Percentiles rank a stretch among this genome's conserved stretches.
phyloP scores from a whole-genome alignment of 495 filamentous ascomycete species.

The Evansstolkia leycettana region DNA sequence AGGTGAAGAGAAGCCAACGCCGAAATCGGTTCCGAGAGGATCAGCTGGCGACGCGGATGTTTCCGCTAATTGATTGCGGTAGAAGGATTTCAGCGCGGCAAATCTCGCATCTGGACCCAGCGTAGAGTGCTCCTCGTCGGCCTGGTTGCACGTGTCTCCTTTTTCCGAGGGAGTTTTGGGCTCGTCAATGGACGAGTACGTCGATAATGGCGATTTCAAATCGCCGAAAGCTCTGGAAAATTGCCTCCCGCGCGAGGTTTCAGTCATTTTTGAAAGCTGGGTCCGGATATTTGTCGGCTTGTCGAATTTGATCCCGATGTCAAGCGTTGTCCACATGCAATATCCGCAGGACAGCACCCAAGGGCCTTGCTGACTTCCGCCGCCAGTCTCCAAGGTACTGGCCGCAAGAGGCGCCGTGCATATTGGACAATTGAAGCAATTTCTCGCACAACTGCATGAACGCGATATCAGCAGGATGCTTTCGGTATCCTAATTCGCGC shows the following conservation, averaged over 20 bases:
- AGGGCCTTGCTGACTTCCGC: conserved; percentile 40
- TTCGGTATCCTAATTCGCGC: no score
- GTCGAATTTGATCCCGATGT: conserved; percentile 83
- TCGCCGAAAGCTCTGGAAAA: conserved; percentile 23
- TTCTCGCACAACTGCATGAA: conserved; percentile 87
- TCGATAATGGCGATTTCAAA: conserved; percentile 29
- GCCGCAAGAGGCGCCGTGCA: conserved; percentile 75
- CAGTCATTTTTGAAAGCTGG: conserved; percentile 50
- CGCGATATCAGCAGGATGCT: conserved; percentile 9
- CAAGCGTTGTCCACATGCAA: conserved; percentile 82
- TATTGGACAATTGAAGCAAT: conserved; percentile 87
- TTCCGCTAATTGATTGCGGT: conserved; percentile 55
- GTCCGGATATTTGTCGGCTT: conserved; percentile 71
- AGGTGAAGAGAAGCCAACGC: conserved; percentile 64
- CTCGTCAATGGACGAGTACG: conserved; percentile 24
- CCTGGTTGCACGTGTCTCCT: conserved; percentile 16
- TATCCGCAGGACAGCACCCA: conserved; percentile 78
- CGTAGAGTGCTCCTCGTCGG: conserved; percentile 11
- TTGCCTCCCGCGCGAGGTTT: conserved; percentile 18
- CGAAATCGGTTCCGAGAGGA: conserved; percentile 32
- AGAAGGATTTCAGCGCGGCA: conserved; percentile 54
- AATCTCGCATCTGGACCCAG: conserved; percentile 29
- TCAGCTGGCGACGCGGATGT: conserved; percentile 41
- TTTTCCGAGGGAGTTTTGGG: conserved; percentile 3
- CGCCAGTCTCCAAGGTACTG: conserved; percentile 45